Evolutionary conservation across 495 filamentous ascomycete genomes (phyloP), one percentile per base, ranked within the genome.

Genomic region (Hyaloscypha finlandica): DNA sequence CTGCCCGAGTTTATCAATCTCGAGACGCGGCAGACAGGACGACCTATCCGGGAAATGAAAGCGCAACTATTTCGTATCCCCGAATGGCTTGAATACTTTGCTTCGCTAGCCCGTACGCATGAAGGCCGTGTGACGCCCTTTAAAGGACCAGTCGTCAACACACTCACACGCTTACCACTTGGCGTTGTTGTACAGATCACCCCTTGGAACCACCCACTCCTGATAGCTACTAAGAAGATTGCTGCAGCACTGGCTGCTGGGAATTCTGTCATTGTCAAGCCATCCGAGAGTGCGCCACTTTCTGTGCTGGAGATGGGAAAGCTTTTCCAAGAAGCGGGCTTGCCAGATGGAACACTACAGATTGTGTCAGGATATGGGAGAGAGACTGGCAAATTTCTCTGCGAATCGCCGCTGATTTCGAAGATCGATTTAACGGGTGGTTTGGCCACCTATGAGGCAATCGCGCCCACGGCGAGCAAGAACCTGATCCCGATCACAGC

Each of bases 351-450:
- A 83, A 83, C 77, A 58, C 84, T 89, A n/a, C 68, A 89, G 56
- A 65, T 69, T 22, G 54, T 69, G 6, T 80, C 80, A 6, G 86
- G 87, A 0, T 81, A 82, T 62, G 85, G 87, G 12, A 66, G 65
- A 3, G 78, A 74, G 3, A 86, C 85, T 6, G 87, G 88, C 0
- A 81, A 79, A 39, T 79, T 76, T 8, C 80, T 90, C 2, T 85
- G 84, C 20, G 76, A 79, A 35, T 80, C 85, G 59, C 76, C 82
- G 5, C 65, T 78, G 1, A 77, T 90, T 33, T 77, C 80, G 29
- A 88, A 88, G 68, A 84, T 90, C n/a, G 85, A 88, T 64, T 76
- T 89, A 6, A 89, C 86, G 0, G 88, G 87, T 20, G 83, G 85
- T 0, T 81, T 20, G 33, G 71, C 59, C 1, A 84, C 88, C 0